Evolutionary conservation across 176 grass and related monocot species (phyloP), one percentile per base, ranked within the genome.

Genomic region (Oryza coarctata): DNA sequence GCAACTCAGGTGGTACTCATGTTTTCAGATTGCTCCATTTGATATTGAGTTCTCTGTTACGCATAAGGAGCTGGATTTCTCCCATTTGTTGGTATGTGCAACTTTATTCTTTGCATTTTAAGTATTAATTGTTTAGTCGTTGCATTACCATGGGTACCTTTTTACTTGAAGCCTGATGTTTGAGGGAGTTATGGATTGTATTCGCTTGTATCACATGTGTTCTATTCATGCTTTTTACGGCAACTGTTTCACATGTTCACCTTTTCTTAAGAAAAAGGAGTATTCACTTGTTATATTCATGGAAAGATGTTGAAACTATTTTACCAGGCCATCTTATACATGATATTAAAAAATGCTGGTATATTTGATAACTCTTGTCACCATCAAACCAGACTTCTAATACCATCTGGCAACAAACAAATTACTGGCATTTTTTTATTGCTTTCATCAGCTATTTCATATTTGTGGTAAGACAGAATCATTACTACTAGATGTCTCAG

Each of bases 21-120:
- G 23, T 80, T 75, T 91, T 63, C 86, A 98, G 95, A 95, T 98
- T 78, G 86, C 92, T 60, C 92, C 92, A 60, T 95, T 98, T 80
- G 92, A 93, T 78, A 89, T 98, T 44, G 95, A 95, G 81, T 98
- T 98, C 76, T 91, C 90, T 49, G 92, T 98, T 55, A 98, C 92
- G 29, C 89, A 98, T 70, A 98, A 98, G 86, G 95, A 98, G 76
- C 87, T 98, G 47, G 95, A 98, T 90, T 98, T 98, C 84, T 98
- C 95, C 74, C 95, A 98, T 91, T 90, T 98, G 77, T 62, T 98
- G 87, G 95, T 98, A 92, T 73, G 76, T 65, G 49, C 85, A 63
- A 65, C 34, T 86, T 71, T 62, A 52, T 71, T 61, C 44, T 79
- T 78, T 83, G 18, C 23, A 27, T 62, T 76, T 78, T 64, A 36